Conservation (phyloP, 2,329 filamentous ascomycete genomes). For the Trichoderma simmonsii region DNA sequence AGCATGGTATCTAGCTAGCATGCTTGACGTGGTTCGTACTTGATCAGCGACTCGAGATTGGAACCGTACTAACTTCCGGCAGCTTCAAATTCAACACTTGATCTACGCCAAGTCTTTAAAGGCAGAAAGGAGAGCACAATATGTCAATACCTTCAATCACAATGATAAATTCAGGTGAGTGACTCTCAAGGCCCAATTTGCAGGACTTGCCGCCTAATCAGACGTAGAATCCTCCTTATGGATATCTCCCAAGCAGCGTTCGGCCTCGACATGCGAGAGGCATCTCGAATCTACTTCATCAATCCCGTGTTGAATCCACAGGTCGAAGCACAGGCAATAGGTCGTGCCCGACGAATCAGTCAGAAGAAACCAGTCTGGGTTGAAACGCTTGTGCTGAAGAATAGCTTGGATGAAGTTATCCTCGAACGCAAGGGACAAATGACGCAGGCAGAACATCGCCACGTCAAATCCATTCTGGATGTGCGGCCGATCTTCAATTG, state of each 20-base stretch:
- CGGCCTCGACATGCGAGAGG: slow-evolving; percentile 78
- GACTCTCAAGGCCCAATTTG: background rate
- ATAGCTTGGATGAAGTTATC: slow-evolving; percentile 83
- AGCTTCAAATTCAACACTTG: slow-evolving; percentile 58
- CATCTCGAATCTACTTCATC: slow-evolving; percentile 84
- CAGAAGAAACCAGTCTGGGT: slow-evolving; percentile 77
- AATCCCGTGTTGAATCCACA: slow-evolving; percentile 83
- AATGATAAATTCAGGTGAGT: slow-evolving; percentile 56
- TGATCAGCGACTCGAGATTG: background rate
- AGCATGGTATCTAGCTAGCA: slow-evolving; percentile 80
- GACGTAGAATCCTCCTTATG: slow-evolving; percentile 71
- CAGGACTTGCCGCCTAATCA: background rate
- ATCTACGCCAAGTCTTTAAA: slow-evolving; percentile 66
- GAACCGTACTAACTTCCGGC: slow-evolving; percentile 3
- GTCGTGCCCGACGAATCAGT: slow-evolving; percentile 82
- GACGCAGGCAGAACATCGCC: slow-evolving; percentile 62
- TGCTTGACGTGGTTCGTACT: slow-evolving; percentile 64
- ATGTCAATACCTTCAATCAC: slow-evolving; percentile 75
- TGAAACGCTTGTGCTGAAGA: slow-evolving; percentile 77
- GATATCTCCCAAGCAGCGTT: slow-evolving; percentile 87
- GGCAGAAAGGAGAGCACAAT: slow-evolving; percentile 63
- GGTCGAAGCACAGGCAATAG: slow-evolving; percentile 87
- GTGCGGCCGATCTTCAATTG: slow-evolving; percentile 57
- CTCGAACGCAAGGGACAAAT: slow-evolving; percentile 69
- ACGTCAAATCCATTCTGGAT: slow-evolving; percentile 56